phyloP scores from a whole-genome alignment of 2,329 filamentous ascomycete species.

The Pezicula carpinea region DNA sequence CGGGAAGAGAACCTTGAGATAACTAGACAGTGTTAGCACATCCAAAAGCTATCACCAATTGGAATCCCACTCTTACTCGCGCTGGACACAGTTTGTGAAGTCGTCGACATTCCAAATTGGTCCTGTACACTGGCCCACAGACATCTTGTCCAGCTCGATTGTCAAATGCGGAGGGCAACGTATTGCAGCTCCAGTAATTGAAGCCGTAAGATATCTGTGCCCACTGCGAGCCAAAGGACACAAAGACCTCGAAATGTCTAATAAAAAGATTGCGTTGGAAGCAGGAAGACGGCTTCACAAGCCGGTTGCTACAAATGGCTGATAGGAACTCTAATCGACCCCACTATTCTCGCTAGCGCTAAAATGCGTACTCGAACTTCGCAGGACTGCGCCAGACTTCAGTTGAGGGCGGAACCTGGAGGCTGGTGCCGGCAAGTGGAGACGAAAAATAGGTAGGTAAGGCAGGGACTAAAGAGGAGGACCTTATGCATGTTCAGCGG shows the following conservation, averaged over 20 bases:
- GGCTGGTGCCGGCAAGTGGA: neutral
- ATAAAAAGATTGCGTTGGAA: neutral
- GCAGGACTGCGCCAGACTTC: neutral
- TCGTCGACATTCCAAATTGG: conserved; percentile 58
- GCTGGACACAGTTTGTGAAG: conserved; percentile 57
- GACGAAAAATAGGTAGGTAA: neutral
- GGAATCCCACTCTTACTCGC: conserved; percentile 53
- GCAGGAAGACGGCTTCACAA: neutral
- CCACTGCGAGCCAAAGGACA: neutral
- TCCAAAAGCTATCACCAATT: neutral
- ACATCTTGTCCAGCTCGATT: conserved; percentile 4
- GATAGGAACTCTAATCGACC: neutral
- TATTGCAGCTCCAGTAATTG: neutral
- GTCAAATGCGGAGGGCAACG: neutral
- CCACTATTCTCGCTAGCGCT: neutral
- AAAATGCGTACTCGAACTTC: neutral
- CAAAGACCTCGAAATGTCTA: neutral
- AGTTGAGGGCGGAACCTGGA: neutral
- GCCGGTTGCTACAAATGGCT: neutral
- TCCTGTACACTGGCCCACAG: conserved; percentile 25
- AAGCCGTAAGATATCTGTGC: neutral
- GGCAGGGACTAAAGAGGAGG: neutral
- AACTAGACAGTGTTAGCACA: conserved; percentile 44
- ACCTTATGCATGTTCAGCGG: neutral
- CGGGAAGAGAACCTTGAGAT: conserved; percentile 76